A percentile compares a stretch with the other conserved stretches of the same genome.
These are phyloP conservation scores for Neoboletus magnificus DNA, from an alignment of 768 basidiomycete species.

Conservation along the genomic window DNA sequence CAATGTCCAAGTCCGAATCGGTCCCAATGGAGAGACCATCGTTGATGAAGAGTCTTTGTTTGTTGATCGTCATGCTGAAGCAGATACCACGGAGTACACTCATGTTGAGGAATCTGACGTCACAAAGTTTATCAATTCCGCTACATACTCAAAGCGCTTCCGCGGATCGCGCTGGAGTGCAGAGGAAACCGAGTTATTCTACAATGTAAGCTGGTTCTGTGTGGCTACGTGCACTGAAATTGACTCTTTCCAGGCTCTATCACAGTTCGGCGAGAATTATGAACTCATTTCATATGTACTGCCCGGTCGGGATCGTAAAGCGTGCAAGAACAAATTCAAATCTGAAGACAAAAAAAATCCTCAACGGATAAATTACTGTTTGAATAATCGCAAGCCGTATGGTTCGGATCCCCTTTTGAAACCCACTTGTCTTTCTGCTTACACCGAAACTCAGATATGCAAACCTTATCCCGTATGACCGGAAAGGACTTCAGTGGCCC, in stretches of 20 bases:
- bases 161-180: constrained; percentile 84
- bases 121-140: constrained; percentile 82
- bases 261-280: constrained; percentile 90
- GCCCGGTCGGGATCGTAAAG: constrained; percentile 80
- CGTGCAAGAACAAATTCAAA: constrained; percentile 93
- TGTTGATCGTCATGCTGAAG: constrained; percentile 68
- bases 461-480: constrained; percentile 71
- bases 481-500: constrained; percentile 86
- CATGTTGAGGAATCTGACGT: constrained; percentile 81
- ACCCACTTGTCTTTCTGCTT: background rate
- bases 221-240: background rate
- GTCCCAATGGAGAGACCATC: constrained; percentile 82
- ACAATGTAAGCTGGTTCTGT: constrained; percentile 52
- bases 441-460: constrained; percentile 51
- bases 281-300: constrained; percentile 86
- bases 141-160: constrained; percentile 74
- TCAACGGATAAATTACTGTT: constrained; percentile 67
- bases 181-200: constrained; percentile 89
- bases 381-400: constrained; percentile 74
- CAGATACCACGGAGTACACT: constrained; percentile 67
- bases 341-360: constrained; percentile 82
- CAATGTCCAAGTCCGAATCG: constrained; percentile 84
- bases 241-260: constrained; percentile 60
- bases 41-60: constrained; percentile 83
- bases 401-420: constrained; percentile 42